Evolutionary conservation across 257 asterid species (phyloP).

Genomic region (Datura wrightii): DNA sequence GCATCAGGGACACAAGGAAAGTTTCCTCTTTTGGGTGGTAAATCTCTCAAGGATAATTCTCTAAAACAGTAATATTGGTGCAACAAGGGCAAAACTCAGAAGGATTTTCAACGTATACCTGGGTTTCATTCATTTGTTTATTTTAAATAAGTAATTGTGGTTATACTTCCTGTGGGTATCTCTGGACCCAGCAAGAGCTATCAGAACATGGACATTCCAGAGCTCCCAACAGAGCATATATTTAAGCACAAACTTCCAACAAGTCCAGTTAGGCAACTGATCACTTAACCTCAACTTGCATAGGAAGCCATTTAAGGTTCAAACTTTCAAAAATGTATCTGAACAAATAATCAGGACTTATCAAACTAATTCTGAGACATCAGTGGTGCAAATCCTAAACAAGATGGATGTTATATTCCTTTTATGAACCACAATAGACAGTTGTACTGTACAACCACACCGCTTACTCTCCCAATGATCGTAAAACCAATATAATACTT

Average conservation of each 20-base stretch:
- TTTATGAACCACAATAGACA: slow-evolving; percentile 18
- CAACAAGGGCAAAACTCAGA: background rate
- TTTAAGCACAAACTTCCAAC: background rate
- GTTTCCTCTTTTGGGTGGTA: background rate
- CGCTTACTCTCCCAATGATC: background rate
- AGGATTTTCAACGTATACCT: background rate
- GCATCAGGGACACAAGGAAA: background rate
- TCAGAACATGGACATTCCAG: background rate
- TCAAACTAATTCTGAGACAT: background rate
- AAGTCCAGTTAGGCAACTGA: background rate
- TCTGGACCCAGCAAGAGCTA: background rate
- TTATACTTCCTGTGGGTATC: background rate
- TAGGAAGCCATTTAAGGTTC: background rate
- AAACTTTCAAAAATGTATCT: background rate
- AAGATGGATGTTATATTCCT: background rate
- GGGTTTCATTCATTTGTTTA: background rate
- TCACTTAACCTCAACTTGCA: background rate
- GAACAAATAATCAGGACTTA: slow-evolving; percentile 24
- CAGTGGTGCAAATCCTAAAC: background rate
- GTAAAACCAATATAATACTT: background rate
- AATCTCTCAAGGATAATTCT: background rate
- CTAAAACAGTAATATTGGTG: background rate
- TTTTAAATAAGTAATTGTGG: background rate
- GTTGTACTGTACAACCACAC: slow-evolving; percentile 3
- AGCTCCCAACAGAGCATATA: background rate